Conservation (phyloP, 805 yeast genomes). For the Candida gorgasii region DNA sequence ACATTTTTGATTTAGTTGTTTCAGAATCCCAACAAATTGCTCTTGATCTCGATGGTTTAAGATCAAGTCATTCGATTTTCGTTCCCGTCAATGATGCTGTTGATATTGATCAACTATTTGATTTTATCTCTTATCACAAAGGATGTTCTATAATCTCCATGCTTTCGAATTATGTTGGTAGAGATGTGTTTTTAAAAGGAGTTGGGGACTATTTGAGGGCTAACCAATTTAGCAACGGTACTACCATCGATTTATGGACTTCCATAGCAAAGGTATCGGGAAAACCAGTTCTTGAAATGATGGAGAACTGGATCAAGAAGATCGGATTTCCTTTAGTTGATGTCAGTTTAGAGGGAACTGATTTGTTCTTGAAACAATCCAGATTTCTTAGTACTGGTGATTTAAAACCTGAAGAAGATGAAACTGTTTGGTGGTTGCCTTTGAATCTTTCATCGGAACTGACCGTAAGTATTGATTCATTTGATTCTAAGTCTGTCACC, state of each 20-base stretch:
- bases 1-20: slow-evolving; percentile 60
- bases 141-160: slow-evolving; percentile 79
- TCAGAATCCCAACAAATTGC: slow-evolving; percentile 53
- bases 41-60: slow-evolving; percentile 54
- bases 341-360: slow-evolving; percentile 42
- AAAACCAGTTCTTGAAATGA: slow-evolving; percentile 55
- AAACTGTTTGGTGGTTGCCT: slow-evolving; percentile 61
- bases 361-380: slow-evolving; percentile 51
- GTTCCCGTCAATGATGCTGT: slow-evolving; percentile 78
- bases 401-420: slow-evolving; percentile 54
- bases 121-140: slow-evolving; percentile 76
- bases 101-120: slow-evolving; percentile 81
- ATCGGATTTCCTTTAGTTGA: slow-evolving; percentile 72
- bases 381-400: slow-evolving; percentile 68
- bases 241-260: slow-evolving; percentile 71
- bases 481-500: slow-evolving; percentile 22
- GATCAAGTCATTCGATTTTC: slow-evolving; percentile 77
- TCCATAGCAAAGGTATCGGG: slow-evolving; percentile 65
- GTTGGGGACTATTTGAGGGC: slow-evolving; percentile 66
- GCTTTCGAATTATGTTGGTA: slow-evolving; percentile 72
- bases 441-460: slow-evolving; percentile 31
- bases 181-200: slow-evolving; percentile 67
- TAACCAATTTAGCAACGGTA: slow-evolving; percentile 69
- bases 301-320: slow-evolving; percentile 71
- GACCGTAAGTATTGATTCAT: slow-evolving; percentile 21